Conservation (phyloP, 805 yeast genomes). For the Candida ponderosae region DNA sequence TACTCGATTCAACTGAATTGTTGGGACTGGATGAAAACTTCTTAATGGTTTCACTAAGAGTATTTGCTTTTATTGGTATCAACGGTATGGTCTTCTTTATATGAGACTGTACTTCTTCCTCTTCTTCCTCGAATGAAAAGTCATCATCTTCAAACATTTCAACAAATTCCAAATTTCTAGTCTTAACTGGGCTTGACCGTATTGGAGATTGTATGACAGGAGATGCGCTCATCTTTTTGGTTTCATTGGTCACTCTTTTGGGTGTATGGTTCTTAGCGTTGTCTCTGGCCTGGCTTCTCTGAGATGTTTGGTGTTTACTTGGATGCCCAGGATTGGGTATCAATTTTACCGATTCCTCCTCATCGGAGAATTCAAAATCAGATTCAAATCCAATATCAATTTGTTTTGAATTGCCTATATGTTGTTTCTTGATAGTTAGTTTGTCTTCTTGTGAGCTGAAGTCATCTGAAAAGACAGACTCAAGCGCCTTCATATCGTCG, state of each 20-base stretch:
- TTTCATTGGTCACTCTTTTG: too few species aligned
- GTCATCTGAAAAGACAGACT: constrained; percentile 8
- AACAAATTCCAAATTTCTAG: not conserved
- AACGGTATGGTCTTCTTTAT: not conserved
- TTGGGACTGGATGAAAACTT: too few species aligned
- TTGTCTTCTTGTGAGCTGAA: not conserved
- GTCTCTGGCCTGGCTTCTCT: too few species aligned
- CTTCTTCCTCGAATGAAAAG: not conserved
- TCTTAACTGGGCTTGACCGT: not conserved
- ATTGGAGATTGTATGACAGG: too few species aligned
- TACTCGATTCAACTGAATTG: too few species aligned
- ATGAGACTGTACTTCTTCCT: not conserved
- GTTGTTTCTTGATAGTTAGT: constrained; percentile 3
- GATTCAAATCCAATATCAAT: constrained; percentile 14
- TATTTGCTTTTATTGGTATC: too few species aligned
- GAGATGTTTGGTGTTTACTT: too few species aligned
- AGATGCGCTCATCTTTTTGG: too few species aligned
- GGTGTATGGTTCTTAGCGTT: too few species aligned
- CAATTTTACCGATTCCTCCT: not conserved
- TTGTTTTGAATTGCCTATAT: constrained; percentile 3
- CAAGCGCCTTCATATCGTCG: constrained; percentile 15
- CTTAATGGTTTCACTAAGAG: too few species aligned
- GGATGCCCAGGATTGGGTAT: too few species aligned
- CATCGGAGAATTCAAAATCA: constrained; percentile 6
- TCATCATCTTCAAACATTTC: not conserved